Base-by-base conservation (phyloP, 257 asterid species). In the Solanum chiquidenum region DNA sequence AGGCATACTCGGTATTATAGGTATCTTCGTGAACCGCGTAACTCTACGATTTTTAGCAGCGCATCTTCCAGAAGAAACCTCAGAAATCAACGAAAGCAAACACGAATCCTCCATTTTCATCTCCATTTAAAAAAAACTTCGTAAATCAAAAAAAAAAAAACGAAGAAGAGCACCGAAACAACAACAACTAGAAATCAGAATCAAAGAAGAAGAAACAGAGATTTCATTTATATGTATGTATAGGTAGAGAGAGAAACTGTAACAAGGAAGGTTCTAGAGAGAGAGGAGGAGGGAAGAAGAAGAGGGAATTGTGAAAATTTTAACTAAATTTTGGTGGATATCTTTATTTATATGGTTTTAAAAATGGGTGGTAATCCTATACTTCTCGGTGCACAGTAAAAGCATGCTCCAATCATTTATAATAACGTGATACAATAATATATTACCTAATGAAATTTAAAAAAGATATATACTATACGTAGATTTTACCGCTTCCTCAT, bases 11-110 rank as follows among this genome's bases (percentile, higher is more conserved):
- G 91, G 98, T 93, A 91, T 94, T 91, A 89, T 89, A 87, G 90
- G 92, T 38, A 90, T 92, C 34, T 87, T 91, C 90, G 89, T 89
- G 84, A 92, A 88, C 74, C 86, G 89, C n/a, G 31, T 5, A 87
- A 92, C 80, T 94, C 93, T 94, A 93, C 98, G 98, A 88, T 92
- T 92, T 29, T 92, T 95, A 64, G 95, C 90, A 14, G 91, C 90
- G 90, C 91, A 90, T 88, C 93, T 93, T 83, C 93, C 94, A 89
- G 93, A 93, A 72, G 86, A 88, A 79, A 72, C 11, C 38, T 72
- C 89, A 92, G 88, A 88, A 44, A 89, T 83, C 87, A 87, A 84
- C 35, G 89, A 87, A 88, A 86, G 80, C 77, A 83, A 72, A 80
- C 83, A 88, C 72, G 96, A 92, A 83, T 94, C 94, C 83, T 89